Evolutionary conservation across 2,329 filamentous ascomycete species (phyloP), one percentile per base, ranked within the genome.

Genomic region (Daldinia sp.): DNA sequence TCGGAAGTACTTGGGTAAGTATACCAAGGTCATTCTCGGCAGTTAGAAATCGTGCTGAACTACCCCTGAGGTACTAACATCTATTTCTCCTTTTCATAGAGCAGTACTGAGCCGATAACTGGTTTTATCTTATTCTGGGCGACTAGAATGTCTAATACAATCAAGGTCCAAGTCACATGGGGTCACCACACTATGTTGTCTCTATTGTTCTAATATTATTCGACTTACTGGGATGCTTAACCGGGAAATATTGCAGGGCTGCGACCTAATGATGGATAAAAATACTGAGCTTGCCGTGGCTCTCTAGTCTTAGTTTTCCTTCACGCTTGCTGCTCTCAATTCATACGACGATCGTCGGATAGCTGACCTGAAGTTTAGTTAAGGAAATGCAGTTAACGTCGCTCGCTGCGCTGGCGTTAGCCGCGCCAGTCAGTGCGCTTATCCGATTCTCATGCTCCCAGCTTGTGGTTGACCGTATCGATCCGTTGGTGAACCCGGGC

Each of bases 371-470:
- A 58, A 47, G n/a, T 48, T 39, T 9, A 50, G 27, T 30, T 29
- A 27, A 37, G 32, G 70, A 63, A 35, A 72, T 72, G 71, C 49
- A 66, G 54, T 64, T 68, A 60, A 61, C 51, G n/a, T 62, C 61
- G 8, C 55, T 71, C 47, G 53, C 45, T 8, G 60, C 66, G 65
- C 60, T 72, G 57, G 69, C 68, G 48, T 56, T 72, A 55, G 70
- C 62, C 56, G 64, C 62, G 62, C 69, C 63, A n/a, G 58, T 66
- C 13, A 63, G 35, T 34, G 71, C 70, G 39, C 59, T 73, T 10
- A 68, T 74, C 45, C 68, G 72, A n/a, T 74, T 74, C 49, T 70
- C 70, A 27, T 74, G 72, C 50, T 71, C 72, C 11, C 71, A 73
- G 32, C 66, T 74, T 7, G 71, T 70, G 29, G 64, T 73, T 29